Percentiles rank a stretch among this genome's conserved stretches.
These are phyloP conservation scores for Eucalyptus regnans DNA, from an alignment of 345 rosid genomes.

Conservation along the genomic window DNA sequence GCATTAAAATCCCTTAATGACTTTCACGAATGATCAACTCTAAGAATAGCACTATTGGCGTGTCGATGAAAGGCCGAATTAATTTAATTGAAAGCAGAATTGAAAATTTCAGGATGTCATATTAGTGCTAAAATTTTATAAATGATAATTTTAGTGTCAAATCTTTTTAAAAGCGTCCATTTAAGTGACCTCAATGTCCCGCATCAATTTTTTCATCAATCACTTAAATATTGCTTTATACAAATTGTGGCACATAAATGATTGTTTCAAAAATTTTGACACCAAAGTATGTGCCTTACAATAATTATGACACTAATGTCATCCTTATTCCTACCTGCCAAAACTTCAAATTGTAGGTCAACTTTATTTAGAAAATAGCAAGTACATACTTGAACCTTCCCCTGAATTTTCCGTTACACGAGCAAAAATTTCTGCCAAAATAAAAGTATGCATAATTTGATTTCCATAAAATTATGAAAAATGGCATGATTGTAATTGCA, in stretches of 20 bases:
- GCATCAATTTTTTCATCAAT: too few species aligned
- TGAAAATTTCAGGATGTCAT: too few species aligned
- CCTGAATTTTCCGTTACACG: background rate
- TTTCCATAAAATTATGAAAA: background rate
- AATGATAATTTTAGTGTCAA: background rate
- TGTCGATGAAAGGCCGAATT: too few species aligned
- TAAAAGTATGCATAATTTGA: background rate
- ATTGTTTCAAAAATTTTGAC: background rate
- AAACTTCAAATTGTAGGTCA: background rate
- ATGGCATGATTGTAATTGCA: background rate
- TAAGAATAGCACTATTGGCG: too few species aligned
- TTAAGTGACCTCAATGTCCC: background rate
- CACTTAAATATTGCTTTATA: background rate
- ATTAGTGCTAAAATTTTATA: background rate
- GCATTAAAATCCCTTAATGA: too few species aligned
- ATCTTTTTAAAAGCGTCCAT: background rate
- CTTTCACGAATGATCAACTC: too few species aligned
- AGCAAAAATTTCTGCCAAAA: rapidly evolving
- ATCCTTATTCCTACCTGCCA: background rate
- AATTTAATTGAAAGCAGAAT: too few species aligned
- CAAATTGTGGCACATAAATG: background rate
- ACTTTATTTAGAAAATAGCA: background rate
- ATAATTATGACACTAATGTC: background rate
- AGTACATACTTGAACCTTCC: background rate
- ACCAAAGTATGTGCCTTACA: rapidly evolving